Base-by-base conservation (phyloP, 495 filamentous ascomycete species). In the Penicillium argentinense region DNA sequence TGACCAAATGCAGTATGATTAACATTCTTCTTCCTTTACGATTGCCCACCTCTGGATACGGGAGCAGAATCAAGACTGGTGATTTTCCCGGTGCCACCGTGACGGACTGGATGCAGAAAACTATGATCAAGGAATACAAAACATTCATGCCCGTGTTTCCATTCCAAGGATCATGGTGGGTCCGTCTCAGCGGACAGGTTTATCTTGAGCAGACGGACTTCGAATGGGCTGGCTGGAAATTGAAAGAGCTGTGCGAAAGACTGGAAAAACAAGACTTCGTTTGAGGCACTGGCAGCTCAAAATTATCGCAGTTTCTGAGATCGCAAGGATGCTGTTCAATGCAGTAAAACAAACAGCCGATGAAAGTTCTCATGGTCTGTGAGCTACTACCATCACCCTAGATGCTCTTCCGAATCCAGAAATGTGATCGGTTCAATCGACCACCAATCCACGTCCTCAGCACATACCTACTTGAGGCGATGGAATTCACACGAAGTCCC, bases 141-240 rank as follows among this genome's bases (percentile, higher is more conserved):
- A 86, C 86, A 0, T 90, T 82, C 57, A 68, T 89, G 27, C 71
- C 83, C 0, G 49, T 88, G 3, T 77, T 75, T 29, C 62, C 72
- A 9, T 84, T 85, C 54, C 64, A 59, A 8, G 79, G 72, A 0
- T 50, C 59, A 0, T 77, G 71, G 57, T 92, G 84, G 86, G 72
- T 72, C 1, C 68, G 89, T 44, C 56, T 92, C 16, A 87, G 82
- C 55, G 87, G 75, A 11, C 87, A 92, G 72, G 72, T 91, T 0
- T 95, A 89, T 64, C 63, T 92, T 13, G 85, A 86, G 23, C 22
- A 81, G 33, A 69, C 68, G 0, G 88, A 93, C 66, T 91, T 91
- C 55, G 78, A 83, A 58, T 85, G 80, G 78, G 82, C 68, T 2
- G 87, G 73, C 0, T 37, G 68, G 32, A 64, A 68, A 13, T 55